Conservation (phyloP, 139 green algal genomes). For the Chlorella sp. region DNA sequence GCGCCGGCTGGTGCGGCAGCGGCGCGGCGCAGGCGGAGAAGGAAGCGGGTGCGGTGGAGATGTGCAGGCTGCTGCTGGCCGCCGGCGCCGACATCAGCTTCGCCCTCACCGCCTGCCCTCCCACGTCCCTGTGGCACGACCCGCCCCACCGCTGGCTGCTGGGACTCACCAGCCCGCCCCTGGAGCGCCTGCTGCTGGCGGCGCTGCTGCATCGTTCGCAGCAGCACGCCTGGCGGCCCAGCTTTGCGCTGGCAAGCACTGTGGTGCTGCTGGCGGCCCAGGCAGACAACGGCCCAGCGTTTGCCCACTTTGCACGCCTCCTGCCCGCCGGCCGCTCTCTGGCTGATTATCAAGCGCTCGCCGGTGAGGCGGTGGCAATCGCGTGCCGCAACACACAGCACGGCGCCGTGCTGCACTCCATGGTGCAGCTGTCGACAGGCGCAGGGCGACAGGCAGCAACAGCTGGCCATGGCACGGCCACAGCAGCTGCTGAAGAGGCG, state of each 20-base stretch:
- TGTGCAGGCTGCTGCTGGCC: not conserved
- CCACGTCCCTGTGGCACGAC: not conserved
- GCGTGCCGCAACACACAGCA: not conserved
- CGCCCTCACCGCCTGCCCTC: not conserved
- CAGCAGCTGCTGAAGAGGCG: not conserved
- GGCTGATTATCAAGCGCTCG: not conserved
- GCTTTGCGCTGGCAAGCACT: not conserved
- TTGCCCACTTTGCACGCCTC: not conserved
- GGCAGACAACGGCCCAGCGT: not conserved
- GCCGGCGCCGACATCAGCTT: not conserved
- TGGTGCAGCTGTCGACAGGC: not conserved
- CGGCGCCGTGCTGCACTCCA: not conserved
- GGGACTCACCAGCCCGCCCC: not conserved
- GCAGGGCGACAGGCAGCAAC: not conserved
- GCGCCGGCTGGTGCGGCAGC: not conserved
- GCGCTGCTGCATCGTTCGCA: not conserved
- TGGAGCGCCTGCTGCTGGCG: not conserved
- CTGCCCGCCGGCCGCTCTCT: not conserved
- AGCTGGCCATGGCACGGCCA: not conserved
- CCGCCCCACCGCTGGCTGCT: constrained; percentile 1
- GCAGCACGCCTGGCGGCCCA: not conserved
- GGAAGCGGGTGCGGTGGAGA: not conserved
- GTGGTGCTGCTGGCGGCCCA: constrained; percentile 2
- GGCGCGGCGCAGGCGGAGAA: too few species aligned
- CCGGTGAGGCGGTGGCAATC: not conserved